These are phyloP conservation scores for Aspergillus proliferans DNA, from an alignment of 2,329 filamentous ascomycete species.

Conservation along the genomic window DNA sequence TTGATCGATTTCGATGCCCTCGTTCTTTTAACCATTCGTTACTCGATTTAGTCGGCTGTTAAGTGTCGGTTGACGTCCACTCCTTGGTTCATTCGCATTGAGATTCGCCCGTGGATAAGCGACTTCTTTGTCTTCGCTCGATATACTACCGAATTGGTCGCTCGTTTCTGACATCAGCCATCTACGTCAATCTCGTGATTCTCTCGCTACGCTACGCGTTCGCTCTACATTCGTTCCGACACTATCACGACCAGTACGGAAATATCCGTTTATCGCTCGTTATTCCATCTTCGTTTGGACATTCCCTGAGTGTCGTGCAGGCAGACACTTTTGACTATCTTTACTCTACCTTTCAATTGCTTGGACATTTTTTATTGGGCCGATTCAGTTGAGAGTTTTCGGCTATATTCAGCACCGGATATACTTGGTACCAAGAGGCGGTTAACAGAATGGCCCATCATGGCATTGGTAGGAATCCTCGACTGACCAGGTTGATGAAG, in stretches of 20 bases:
- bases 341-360: no score
- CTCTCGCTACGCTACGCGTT: slow-evolving; percentile 4
- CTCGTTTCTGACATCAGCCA: not conserved
- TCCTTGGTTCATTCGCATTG: slow-evolving; percentile 11
- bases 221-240: not conserved
- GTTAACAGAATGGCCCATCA: slow-evolving; percentile 13
- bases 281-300: not conserved
- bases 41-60: slow-evolving; percentile 10
- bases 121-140: not conserved
- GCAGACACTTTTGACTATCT: slow-evolving; percentile 6
- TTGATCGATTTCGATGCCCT: slow-evolving; percentile 4
- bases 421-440: not conserved
- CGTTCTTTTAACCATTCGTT: slow-evolving; percentile 1
- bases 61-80: slow-evolving; percentile 16
- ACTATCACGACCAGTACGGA: slow-evolving; percentile 1
- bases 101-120: not conserved
- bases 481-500: slow-evolving; percentile 9
- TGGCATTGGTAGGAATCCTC: slow-evolving; percentile 9
- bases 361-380: no score
- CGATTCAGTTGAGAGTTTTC: not conserved
- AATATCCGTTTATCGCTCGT: not conserved
- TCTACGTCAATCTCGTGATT: not conserved
- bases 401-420: not conserved
- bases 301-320: slow-evolving; percentile 7
- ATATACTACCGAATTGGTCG: not conserved